Evolutionary conservation across 495 filamentous ascomycete genomes (phyloP), one percentile per base, ranked within the genome.

Genomic region (Oleoguttula mirabilis): DNA sequence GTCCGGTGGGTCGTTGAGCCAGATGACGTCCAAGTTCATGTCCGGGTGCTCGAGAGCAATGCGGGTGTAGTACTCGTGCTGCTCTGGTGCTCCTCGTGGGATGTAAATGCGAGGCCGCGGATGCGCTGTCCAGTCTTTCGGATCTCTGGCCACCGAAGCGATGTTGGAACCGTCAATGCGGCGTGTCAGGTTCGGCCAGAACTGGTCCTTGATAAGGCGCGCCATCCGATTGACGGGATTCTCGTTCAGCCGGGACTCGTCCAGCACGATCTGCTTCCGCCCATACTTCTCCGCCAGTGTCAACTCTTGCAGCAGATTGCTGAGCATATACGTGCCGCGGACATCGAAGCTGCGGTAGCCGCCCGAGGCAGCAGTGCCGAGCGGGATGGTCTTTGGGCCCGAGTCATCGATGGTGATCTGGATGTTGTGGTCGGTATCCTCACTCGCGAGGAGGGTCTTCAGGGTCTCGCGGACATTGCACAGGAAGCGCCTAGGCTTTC

Each of bases 391-490:
- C 77, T 98, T 98, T 15, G 90, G 90, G 10, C 90, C 90, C 43
- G 69, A 64, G 65, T 96, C 90, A 57, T 96, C 88, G 51, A 96
- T 92, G 4, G 90, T 96, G 56, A 98, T 98, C 60, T 95, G 85
- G 66, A 79, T 79, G 58, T 96, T 93, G 15, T 69, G 65, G 60
- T 98, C 86, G 3, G 86, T 88, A 54, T 96, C 90, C 57, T 98
- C 90, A 37, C 80, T 77, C 27, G 74, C 71, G 21, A 83, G 66
- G 20, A 98, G 68, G 20, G 68, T 70, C 34, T 79, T 65, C 15
- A 88, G 67, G 0, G 86, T 90, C 14, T 71, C 62, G 11, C 88
- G 78, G 43, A 94, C 84, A 36, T 82, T 67, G 59, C 90, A 72
- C 7, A 85, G 70, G 62, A 85, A 87, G 48, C 77, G 76, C 38